Evolutionary conservation across 2,329 filamentous ascomycete genomes (phyloP).

Genomic region (Ophiosphaerella narmari): DNA sequence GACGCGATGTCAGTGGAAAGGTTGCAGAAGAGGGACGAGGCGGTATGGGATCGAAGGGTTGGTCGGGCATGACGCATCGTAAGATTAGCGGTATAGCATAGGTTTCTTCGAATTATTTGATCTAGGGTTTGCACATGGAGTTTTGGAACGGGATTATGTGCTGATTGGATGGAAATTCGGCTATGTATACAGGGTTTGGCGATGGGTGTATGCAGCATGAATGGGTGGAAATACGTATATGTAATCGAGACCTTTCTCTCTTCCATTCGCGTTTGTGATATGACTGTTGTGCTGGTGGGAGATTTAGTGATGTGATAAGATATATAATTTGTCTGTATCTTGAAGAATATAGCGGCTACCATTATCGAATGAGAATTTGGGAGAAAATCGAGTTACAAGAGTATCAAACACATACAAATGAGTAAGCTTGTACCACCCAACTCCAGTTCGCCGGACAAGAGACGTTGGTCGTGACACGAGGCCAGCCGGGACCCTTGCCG

Average conservation of each 20-base stretch:
- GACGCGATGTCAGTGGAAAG: conserved; percentile 71
- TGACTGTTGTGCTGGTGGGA: too few species aligned
- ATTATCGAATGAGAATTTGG: too few species aligned
- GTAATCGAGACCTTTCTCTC: neutral
- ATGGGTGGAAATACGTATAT: neutral
- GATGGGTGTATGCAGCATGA: neutral
- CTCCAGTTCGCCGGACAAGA: too few species aligned
- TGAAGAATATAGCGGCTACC: too few species aligned
- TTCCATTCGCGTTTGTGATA: neutral
- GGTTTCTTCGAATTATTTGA: conserved; percentile 1
- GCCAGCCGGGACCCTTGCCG: too few species aligned
- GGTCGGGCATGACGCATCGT: conserved; percentile 43
- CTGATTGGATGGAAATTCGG: neutral
- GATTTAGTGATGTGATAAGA: too few species aligned
- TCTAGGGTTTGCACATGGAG: conserved; percentile 1
- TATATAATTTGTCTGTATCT: too few species aligned
- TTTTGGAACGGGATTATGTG: neutral
- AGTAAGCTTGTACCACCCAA: neutral
- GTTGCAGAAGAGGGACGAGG: conserved; percentile 71
- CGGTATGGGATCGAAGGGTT: conserved; percentile 21
- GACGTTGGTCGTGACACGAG: neutral
- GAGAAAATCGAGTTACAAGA: too few species aligned
- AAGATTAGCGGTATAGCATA: conserved; percentile 48
- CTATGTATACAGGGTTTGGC: neutral
- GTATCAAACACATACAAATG: neutral